Percentiles rank a stretch among this genome's conserved stretches.
Conservation (phyloP, 164 flowering plant genomes). For the Chimonanthus salicifolius region DNA sequence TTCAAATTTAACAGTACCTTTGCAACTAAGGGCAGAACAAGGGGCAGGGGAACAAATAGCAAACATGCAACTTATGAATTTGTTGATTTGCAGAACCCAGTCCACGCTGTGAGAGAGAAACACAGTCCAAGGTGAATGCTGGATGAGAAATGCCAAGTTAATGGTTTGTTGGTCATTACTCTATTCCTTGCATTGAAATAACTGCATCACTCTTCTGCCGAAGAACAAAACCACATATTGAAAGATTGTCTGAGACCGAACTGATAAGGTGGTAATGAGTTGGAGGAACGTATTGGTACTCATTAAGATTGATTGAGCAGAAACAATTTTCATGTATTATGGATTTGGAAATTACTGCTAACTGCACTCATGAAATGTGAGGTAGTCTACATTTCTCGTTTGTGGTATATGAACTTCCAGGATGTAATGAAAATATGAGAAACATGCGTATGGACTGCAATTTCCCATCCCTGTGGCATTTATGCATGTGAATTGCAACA, state of each 20-base stretch:
- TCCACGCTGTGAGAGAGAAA: neutral
- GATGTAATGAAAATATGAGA: neutral
- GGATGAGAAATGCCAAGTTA: neutral
- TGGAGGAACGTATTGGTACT: neutral
- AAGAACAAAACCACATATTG: neutral
- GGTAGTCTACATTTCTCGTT: neutral
- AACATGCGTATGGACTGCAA: neutral
- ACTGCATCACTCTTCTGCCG: neutral
- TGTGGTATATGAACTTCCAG: slow-evolving; percentile 1
- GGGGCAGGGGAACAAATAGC: neutral
- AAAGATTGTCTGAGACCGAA: neutral
- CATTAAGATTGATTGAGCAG: neutral
- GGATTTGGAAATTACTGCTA: neutral
- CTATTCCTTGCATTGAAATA: neutral
- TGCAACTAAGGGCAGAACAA: no score
- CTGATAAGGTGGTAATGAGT: neutral
- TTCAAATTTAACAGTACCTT: neutral
- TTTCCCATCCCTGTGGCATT: neutral
- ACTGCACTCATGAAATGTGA: neutral
- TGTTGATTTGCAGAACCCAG: slow-evolving; percentile 10
- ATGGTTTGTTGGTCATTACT: neutral
- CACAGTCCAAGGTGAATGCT: slow-evolving; percentile 3
- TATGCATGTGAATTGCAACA: neutral
- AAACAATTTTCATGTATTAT: neutral
- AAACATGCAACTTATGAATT: neutral